Evolutionary conservation across 371 early-diverging fungal genomes (phyloP), one percentile per base, ranked within the genome.

Genomic region (Paraphysoderma sedebokerense): DNA sequence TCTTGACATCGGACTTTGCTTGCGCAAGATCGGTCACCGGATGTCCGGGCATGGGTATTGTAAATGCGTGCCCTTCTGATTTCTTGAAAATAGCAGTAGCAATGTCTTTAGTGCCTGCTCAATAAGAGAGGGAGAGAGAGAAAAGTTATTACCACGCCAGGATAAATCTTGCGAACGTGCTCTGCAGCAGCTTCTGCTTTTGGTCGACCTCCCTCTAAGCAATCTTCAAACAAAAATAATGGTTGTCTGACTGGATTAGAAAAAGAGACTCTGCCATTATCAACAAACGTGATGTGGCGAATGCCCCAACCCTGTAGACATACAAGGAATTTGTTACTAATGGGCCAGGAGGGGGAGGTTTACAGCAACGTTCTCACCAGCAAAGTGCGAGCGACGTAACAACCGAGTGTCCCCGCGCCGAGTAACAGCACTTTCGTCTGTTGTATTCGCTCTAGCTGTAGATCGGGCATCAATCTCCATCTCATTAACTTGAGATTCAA

Each of bases 11-110:
- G 1, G 67, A 56, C 37, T 55, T 44, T 29, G 69, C 66, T 4
- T 68, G 62, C 19, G 61, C 47, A 19, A 31, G n/a, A 40, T 49
- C 19, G 19, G 70, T 46, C 17, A 74, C 61, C 1, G 76, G 57
- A 54, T 93, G 93, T 4, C 93, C 97, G 0, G 95, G 96, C 93
- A 93, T 95, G 0, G 95, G 97, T 29, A 97, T 87, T 29, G 67
- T 66, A 36, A 95, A 39, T 11, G 60, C 40, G 51, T 70, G 53
- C 3, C 91, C 95, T 20, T 56, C 58, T 0, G 85, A 59, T 32
- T 70, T 71, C 83, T 84, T 56, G 3, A 24, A 17, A 32, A 20
- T 12, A 33, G 13, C 17, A 44, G 26, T 34, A 50, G n/a, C 7
- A 15, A 60, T 27, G 12, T 4, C 13, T 36, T 17, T 26, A 58